Conservation (phyloP, 352 stramenopile species). For the Globisporangium megalacanthum region DNA sequence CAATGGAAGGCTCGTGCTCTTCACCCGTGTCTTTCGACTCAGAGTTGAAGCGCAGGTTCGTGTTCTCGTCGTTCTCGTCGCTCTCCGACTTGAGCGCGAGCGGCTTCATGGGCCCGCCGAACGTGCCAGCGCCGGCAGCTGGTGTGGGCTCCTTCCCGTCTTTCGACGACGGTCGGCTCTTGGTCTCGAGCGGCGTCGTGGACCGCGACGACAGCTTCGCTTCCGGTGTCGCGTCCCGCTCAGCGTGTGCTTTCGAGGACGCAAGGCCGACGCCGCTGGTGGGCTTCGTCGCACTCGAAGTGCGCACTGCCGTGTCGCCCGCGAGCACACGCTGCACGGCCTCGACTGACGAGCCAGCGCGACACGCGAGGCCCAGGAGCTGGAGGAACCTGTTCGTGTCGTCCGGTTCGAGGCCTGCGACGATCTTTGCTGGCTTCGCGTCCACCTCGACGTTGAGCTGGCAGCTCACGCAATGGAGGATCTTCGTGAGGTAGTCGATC, state of each 20-base stretch:
- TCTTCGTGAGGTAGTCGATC: slow-evolving; percentile 86
- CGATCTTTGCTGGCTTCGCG: slow-evolving; percentile 81
- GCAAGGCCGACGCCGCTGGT: not conserved
- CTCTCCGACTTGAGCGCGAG: slow-evolving; percentile 38
- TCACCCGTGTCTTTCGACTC: slow-evolving; percentile 34
- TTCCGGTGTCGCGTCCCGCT: slow-evolving; percentile 53
- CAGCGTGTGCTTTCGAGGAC: slow-evolving; percentile 2
- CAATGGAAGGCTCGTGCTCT: slow-evolving; percentile 9
- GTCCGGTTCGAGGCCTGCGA: slow-evolving; percentile 91
- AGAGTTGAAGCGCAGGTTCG: slow-evolving; percentile 37
- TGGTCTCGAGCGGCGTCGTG: slow-evolving; percentile 51
- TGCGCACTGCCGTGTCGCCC: slow-evolving; percentile 41
- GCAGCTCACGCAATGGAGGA: slow-evolving; percentile 86
- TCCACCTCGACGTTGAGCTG: slow-evolving; percentile 86
- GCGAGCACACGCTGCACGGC: slow-evolving; percentile 69
- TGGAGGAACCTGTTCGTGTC: slow-evolving; percentile 94
- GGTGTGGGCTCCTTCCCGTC: slow-evolving; percentile 29
- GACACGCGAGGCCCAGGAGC: slow-evolving; percentile 78
- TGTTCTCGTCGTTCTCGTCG: slow-evolving; percentile 48
- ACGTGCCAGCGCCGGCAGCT: slow-evolving; percentile 27
- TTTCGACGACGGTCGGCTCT: slow-evolving; percentile 27
- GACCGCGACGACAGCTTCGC: slow-evolving; percentile 50
- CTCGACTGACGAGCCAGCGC: slow-evolving; percentile 51
- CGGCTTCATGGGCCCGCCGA: slow-evolving; percentile 50
- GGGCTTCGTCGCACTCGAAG: slow-evolving; percentile 29